Evolutionary conservation across 495 filamentous ascomycete species (phyloP), one percentile per base, ranked within the genome.

Genomic region (Hypomontagnella monticulosa): DNA sequence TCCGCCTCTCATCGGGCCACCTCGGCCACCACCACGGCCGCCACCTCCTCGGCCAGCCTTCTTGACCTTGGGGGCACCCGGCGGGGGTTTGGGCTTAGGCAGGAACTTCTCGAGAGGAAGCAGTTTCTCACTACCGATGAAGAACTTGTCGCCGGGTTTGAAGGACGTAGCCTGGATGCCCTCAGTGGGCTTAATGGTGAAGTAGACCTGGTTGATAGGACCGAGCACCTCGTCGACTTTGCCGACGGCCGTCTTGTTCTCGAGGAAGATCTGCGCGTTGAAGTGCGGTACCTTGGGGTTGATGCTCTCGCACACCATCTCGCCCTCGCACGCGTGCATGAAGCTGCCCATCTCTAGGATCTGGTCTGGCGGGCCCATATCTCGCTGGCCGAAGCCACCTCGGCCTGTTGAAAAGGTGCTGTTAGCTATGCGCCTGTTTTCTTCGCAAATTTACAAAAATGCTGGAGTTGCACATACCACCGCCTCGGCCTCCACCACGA

Each of bases 251-350:
- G 92, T 89, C 87, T 97, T 98, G 83, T 98, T 98, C 84, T 99
- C 93, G 50, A 98, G 88, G 83, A 93, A 99, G 72, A 98, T 96
- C 50, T 92, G 93, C 37, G 96, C 95, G 81, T 98, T 98, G 89
- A 99, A 99, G 79, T 97, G 96, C 44, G 95, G 95, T 52, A 99
- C 90, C 81, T 97, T 98, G 56, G 91, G 83, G 82, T 97, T 98
- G 76, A 89, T 87, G 53, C 90, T 93, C 79, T 91, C 86, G 88
- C 93, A 96, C 62, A 99, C 88, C 80, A 99, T 92, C 78, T 99
- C 95, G 72, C 95, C 94, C 78, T 99, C 95, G 78, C 90, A 93
- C 36, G 91, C 87, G 79, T 99, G 95, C 73, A 97, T 77, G 78
- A 98, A 94, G 67, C 85, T 83, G 73, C 95, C 95, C 89, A 99